Percentiles rank a stretch among this genome's conserved stretches.
These are phyloP conservation scores for Melocanna baccifera DNA, from an alignment of 176 grass and related monocot genomes.

Conservation along the genomic window DNA sequence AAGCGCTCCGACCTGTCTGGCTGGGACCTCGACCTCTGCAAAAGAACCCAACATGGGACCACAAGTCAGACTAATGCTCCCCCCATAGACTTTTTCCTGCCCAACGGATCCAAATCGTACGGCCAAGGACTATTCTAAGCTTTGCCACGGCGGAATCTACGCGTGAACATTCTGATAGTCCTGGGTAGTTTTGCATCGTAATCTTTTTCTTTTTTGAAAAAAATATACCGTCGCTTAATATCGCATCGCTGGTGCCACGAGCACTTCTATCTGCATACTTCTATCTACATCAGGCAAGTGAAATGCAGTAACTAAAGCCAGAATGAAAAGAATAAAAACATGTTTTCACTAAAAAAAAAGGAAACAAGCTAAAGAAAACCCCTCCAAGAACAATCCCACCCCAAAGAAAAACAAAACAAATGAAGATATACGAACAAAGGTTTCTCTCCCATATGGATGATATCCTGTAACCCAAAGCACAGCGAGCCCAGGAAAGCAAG, in stretches of 20 bases:
- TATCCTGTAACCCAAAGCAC: slow-evolving; percentile 7
- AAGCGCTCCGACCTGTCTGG: slow-evolving; percentile 48
- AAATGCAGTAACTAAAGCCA: not conserved
- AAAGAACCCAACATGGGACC: slow-evolving; percentile 6
- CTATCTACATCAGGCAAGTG: not conserved
- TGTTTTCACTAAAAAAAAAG: not conserved
- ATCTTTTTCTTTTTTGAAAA: not conserved
- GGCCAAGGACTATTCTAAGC: not conserved
- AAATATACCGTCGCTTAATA: not conserved
- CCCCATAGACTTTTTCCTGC: not conserved
- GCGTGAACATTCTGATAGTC: not conserved
- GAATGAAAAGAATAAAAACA: not conserved
- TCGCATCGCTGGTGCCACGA: not conserved
- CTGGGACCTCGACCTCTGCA: slow-evolving; percentile 51
- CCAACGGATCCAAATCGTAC: slow-evolving; percentile 12
- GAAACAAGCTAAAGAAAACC: not conserved
- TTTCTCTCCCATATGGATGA: not conserved
- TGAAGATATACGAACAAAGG: not conserved
- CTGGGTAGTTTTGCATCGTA: not conserved
- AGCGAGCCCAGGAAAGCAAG: not conserved
- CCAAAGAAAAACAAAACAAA: not conserved
- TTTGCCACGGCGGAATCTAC: not conserved
- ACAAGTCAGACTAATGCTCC: slow-evolving; percentile 10
- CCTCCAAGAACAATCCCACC: not conserved
- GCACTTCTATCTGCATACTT: not conserved